Base-by-base conservation (phyloP, 73 alveolate genomes). In the Paraurostyla sp. region DNA sequence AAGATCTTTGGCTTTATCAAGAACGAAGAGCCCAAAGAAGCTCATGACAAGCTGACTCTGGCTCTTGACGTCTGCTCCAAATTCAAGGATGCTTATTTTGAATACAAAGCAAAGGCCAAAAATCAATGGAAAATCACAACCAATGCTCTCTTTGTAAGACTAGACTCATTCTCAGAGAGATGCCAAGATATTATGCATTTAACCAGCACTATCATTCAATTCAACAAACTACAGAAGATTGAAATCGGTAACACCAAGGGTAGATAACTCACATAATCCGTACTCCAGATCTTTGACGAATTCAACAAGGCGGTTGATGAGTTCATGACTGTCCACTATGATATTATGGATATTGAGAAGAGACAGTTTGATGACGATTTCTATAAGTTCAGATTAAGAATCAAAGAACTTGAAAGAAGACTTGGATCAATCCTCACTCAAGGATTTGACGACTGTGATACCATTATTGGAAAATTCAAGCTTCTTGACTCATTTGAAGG, bases 181-280 rank as follows among this genome's bases (percentile, higher is more conserved):
- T 97, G 99, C 92, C 99, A 99, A 25, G 99, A 99, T 88, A 98
- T 99, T 83, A 94, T 97, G 84, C 99, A 99, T 91, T 94, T 99
- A 75, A 98, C 99, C 33, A 95, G 96, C 92, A 98, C 99, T 15
- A 98, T 97, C 73, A 97, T 97, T 42, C 98, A 98, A 75, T 98
- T 98, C 93, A 96, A 94, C 91, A 98, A 98, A 90, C 97, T 98
- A 91, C 96, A 98, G 68, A 96, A 98, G 80, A 99, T 98, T 86
- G 99, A 98, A 76, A 96, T 98, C 48, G 99, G 99, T 59, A 99
- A 99, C 50, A 99, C 99, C 76, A 99, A 98, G 94, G 99, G 99
- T 68, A 98, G 98, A 91, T 96, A 98, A 42, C 98, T 99, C 84
- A 98, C 99, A 25, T 98, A 93, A 73, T 96, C 99, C 38, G 98